Evolutionary conservation across 257 asterid genomes (phyloP).

Genomic region (Primulina eburnea): DNA sequence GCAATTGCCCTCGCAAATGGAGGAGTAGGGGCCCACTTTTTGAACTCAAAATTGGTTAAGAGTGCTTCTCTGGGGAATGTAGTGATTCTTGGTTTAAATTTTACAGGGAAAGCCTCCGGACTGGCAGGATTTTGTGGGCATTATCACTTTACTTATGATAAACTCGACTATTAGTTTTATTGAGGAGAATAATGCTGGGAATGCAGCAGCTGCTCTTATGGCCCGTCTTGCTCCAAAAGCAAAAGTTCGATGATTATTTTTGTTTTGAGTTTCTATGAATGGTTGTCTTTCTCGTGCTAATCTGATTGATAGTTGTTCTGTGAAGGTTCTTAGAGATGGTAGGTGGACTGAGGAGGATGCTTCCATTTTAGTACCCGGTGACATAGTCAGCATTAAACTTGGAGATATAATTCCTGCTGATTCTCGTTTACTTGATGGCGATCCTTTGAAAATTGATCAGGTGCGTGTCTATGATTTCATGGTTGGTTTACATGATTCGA

Average conservation of each 20-base stretch:
- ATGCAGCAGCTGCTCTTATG: constrained; percentile 99
- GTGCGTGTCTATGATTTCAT: constrained; percentile 31
- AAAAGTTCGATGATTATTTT: constrained; percentile 39
- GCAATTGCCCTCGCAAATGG: constrained; percentile 99
- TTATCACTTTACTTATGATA: constrained; percentile 77
- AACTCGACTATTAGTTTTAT: constrained; percentile 95
- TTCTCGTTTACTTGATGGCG: constrained; percentile 92
- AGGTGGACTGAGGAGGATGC: constrained; percentile 95
- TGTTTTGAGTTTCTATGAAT: neutral
- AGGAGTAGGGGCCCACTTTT: constrained; percentile 56
- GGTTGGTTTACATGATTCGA: constrained; percentile 15
- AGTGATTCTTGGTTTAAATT: constrained; percentile 6
- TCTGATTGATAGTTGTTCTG: constrained; percentile 27
- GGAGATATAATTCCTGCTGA: constrained; percentile 97
- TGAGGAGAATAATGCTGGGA: constrained; percentile 99
- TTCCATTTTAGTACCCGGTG: constrained; percentile 82
- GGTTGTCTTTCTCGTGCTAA: constrained; percentile 3
- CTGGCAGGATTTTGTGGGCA: constrained; percentile 99
- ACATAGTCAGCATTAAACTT: constrained; percentile 75
- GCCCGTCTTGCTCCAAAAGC: constrained; percentile 98
- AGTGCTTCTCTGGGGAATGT: neutral
- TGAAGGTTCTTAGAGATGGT: constrained; percentile 90
- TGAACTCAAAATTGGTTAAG: constrained; percentile 4
- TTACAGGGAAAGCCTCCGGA: constrained; percentile 96
- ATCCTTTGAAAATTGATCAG: constrained; percentile 95